Evolutionary conservation across 2,329 filamentous ascomycete species (phyloP), one percentile per base, ranked within the genome.

Genomic region (Saccharata proteae): DNA sequence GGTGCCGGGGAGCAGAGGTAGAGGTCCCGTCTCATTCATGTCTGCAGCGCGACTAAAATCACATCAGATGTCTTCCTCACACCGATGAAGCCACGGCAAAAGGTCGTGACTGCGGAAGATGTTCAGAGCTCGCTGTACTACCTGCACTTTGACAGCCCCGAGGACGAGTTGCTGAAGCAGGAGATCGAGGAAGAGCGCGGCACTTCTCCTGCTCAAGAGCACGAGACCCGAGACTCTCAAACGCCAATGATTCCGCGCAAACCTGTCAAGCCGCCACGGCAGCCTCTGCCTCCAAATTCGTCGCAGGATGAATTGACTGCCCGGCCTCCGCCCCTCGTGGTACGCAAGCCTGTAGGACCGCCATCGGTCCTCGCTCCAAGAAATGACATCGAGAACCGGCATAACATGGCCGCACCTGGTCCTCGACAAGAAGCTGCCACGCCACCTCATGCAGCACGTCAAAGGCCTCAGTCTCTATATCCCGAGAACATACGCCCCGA

Each of bases 101-200:
- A 90, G 53, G 88, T 84, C 38, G 83, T 98, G 40, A 92, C 84
- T 0, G 77, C 73, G 26, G 78, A 86, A 51, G 88, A 94, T 50
- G 77, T 98, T 29, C 74, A 79, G 34, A 83, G 76, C 45, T 93
- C 80, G 10, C 67, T 98, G 4, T 98, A 96, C 58, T 96, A 90
- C 51, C 64, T 94, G 32, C 88, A 96, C 56, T 70, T 92, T 22
- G 71, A 83, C 37, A 65, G 69, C 2, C 69, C 72, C 3, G 65
- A 81, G 35, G 52, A 58, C 38, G 21, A 27, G 12, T 29, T 26
- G 1, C n/a, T 33, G 12, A 32, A 33, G 29, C 13, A 21, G 7
- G 29, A 23, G 12, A 26, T 16, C 19, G 30, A 12, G 4, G 25
- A 28, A 9, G 9, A 24, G 8, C 20, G 9, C 9, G 21, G 8